Evolutionary conservation across 2,329 filamentous ascomycete genomes (phyloP).

Genomic region (Davidsoniella eucalypti): DNA sequence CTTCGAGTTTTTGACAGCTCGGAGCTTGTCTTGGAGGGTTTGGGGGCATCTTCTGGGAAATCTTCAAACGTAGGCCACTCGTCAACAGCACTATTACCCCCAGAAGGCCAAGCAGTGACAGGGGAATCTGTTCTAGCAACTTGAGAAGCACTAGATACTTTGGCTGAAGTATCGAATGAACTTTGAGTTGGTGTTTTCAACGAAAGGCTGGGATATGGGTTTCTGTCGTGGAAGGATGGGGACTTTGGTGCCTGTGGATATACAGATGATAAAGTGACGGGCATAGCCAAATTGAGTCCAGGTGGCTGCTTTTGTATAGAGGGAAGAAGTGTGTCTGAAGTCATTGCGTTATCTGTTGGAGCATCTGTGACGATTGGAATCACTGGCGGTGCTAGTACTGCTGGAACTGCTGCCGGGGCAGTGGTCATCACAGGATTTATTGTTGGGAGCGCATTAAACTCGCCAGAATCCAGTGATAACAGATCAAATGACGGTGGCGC

Average conservation of each 20-base stretch:
- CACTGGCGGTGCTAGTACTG: background rate
- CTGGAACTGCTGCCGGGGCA: background rate
- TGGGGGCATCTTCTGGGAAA: conserved; percentile 17
- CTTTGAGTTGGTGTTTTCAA: conserved; percentile 27
- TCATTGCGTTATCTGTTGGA: background rate
- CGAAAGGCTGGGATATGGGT: conserved; percentile 33
- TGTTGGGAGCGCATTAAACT: background rate
- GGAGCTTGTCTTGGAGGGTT: background rate
- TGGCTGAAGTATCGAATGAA: conserved; percentile 16
- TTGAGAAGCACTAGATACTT: background rate
- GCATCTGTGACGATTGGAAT: too few species aligned
- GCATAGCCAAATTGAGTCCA: background rate
- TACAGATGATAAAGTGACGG: conserved; percentile 14
- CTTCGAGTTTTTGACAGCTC: background rate
- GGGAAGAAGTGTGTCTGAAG: conserved; percentile 13
- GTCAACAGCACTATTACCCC: conserved; percentile 20
- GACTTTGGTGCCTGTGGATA: conserved; percentile 34
- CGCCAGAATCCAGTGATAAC: conserved; percentile 22
- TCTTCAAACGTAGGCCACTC: conserved; percentile 38
- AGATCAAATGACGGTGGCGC: conserved; percentile 24
- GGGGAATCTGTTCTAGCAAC: conserved; percentile 18
- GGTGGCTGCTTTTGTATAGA: conserved; percentile 2
- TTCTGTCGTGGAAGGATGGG: conserved; percentile 35
- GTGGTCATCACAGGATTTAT: background rate
- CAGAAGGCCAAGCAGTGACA: conserved; percentile 30